These are phyloP conservation scores for Cichorium intybus DNA, from an alignment of 140 eudicot species.

Conservation along the genomic window DNA sequence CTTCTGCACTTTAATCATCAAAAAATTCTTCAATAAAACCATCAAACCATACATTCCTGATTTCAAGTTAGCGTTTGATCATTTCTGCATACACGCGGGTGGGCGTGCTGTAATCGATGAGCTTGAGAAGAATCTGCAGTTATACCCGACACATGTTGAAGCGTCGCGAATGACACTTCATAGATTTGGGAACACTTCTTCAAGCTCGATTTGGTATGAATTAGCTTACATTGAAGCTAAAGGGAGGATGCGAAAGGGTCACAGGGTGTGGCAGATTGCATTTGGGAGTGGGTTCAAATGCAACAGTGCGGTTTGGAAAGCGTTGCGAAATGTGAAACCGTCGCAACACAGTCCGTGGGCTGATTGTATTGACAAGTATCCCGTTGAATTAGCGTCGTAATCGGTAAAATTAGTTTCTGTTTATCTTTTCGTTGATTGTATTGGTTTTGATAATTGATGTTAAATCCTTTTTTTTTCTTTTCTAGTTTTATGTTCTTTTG, in stretches of 20 bases:
- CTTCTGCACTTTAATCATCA: constrained; percentile 44
- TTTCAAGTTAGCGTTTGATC: constrained; percentile 71
- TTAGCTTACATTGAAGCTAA: constrained; percentile 64
- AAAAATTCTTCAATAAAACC: constrained; percentile 37
- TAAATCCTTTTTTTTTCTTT: background rate
- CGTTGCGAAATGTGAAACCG: constrained; percentile 51
- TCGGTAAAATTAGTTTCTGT: background rate
- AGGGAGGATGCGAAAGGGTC: constrained; percentile 54
- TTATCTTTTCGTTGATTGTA: background rate
- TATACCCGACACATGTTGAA: constrained; percentile 50
- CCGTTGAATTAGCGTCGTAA: constrained; percentile 43
- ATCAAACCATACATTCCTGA: constrained; percentile 71
- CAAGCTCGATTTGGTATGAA: constrained; percentile 75
- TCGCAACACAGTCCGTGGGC: constrained; percentile 51
- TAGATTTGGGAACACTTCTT: constrained; percentile 69
- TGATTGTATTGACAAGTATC: constrained; percentile 64
- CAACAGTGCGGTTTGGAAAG: constrained; percentile 76
- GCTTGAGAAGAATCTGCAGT: constrained; percentile 65
- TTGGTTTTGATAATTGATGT: constrained; percentile 24
- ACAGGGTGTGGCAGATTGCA: constrained; percentile 69
- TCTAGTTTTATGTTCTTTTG: constrained; percentile 2
- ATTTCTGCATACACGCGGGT: constrained; percentile 77
- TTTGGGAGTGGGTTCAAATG: constrained; percentile 68
- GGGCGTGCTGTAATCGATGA: constrained; percentile 74
- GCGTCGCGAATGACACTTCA: constrained; percentile 74